Base-by-base conservation (phyloP, 2,329 filamentous ascomycete species). In the Hymenoscyphus repandus region DNA sequence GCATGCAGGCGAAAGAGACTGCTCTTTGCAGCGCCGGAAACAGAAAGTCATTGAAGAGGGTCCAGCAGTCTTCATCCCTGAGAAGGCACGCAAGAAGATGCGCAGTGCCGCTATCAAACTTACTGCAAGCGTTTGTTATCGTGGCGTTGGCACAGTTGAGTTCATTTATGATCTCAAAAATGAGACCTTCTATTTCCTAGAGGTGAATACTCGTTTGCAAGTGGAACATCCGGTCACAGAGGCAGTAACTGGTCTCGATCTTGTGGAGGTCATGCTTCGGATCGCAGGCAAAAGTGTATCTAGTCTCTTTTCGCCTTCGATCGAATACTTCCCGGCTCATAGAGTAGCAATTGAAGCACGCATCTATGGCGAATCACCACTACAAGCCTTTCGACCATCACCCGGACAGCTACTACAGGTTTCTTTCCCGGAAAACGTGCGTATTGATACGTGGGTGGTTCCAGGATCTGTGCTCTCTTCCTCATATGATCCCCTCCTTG, bases 401-500 rank as follows among this genome's bases (percentile, higher is more conserved):
- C 66, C n/a, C 50, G 72, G 51, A 62, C 32, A 57, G 20, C 42
- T 58, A 33, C 58, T 42, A 44, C 57, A 45, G 34, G 80, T 64
- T 80, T 37, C 49, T 27, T 59, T 53, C 51, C 53, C 57, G 1
- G 47, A 54, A 5, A 52, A 48, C 2, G 47, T 0, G 80, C 76
- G 85, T 10, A 81, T 88, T 48, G 85, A 89, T 60, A 83, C 83
- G 4, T 85, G 85, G 18, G 87, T 90, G 56, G 75, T 81, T 18
- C 72, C 78, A 30, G 86, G 86, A 5, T 85, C 87, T 51, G 78
- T 86, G 58, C 79, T 90, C 1, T 86, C 85, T 0, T 82, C 83
- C 3, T 81, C 86, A 56, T 90, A 90, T 64, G 86, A 90, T 59
- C 85, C 86, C 0, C 83, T 90, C 75, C 82, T 90, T 44, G 82